Evolutionary conservation across 2,329 filamentous ascomycete genomes (phyloP).

Genomic region (Leptographium radiaticola): DNA sequence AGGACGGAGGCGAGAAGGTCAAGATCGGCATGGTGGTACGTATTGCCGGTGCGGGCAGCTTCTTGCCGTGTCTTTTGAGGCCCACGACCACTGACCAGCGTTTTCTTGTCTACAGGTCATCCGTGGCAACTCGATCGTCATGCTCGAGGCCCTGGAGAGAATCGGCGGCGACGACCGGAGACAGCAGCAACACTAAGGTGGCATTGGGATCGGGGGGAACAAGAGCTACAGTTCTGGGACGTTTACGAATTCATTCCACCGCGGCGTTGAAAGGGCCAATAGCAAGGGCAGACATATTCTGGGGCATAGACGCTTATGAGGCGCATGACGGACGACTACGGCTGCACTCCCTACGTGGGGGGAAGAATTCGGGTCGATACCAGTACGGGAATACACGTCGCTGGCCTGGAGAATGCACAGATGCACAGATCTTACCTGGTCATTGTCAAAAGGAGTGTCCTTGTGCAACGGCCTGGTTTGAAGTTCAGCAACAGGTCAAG

Average conservation of each 20-base stretch:
- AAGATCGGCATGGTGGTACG: constrained; percentile 84
- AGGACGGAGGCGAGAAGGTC: constrained; percentile 79
- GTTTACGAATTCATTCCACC: too few species aligned
- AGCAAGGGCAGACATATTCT: too few species aligned
- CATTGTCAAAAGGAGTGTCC: not conserved
- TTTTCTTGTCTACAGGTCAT: constrained; percentile 50
- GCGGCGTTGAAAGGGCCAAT: too few species aligned
- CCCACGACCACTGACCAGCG: not conserved
- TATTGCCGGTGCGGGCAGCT: not conserved
- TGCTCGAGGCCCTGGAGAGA: constrained; percentile 74
- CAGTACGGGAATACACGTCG: too few species aligned
- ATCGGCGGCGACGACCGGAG: constrained; percentile 45
- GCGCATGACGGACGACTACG: too few species aligned
- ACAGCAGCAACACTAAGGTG: not conserved
- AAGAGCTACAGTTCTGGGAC: not conserved
- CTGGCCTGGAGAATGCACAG: too few species aligned
- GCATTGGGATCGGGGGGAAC: not conserved
- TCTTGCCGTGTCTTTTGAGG: not conserved
- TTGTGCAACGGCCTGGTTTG: not conserved
- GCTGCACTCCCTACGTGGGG: too few species aligned
- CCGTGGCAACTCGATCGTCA: constrained; percentile 93
- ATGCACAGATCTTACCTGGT: not conserved
- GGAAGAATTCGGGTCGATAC: too few species aligned
- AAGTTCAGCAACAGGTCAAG: not conserved
- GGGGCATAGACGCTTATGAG: too few species aligned